Percentiles rank a stretch among this genome's conserved stretches.
phyloP scores from a whole-genome alignment of 176 grass and related monocot genomes.

The Musa troglodytarum region DNA sequence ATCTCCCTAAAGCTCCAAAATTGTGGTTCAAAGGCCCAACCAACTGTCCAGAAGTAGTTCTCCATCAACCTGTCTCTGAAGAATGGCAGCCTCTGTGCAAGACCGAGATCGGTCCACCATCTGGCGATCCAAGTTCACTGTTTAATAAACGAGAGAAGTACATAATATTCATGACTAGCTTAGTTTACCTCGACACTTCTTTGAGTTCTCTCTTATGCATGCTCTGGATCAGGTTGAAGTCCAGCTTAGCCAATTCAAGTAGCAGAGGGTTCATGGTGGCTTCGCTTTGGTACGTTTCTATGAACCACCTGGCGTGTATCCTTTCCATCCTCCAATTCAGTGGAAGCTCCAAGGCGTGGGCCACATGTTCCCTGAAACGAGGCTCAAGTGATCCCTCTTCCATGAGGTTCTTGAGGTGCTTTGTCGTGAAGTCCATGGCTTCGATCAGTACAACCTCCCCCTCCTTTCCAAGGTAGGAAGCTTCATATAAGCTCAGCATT shows the following conservation, averaged over 20 bases:
- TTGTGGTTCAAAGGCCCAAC: constrained; percentile 8
- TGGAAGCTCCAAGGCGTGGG: constrained; percentile 22
- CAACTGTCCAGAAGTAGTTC: constrained; percentile 6
- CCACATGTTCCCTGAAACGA: constrained; percentile 12
- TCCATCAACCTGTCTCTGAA: constrained; percentile 15
- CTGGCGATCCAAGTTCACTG: background rate
- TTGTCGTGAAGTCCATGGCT: constrained; percentile 19
- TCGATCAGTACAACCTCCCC: constrained; percentile 16
- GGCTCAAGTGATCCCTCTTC: background rate
- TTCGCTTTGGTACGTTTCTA: constrained; percentile 16
- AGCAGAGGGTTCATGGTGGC: constrained; percentile 4
- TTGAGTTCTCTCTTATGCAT: constrained; percentile 19
- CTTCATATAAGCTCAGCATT: constrained; percentile 9
- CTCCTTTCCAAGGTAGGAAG: constrained; percentile 22
- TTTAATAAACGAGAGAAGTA: background rate
- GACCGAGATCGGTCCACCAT: constrained; percentile 17
- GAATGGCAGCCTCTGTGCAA: constrained; percentile 19
- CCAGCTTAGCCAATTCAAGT: constrained; percentile 23
- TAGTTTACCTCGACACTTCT: constrained; percentile 18
- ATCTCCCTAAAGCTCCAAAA: background rate
- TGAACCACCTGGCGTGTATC: constrained; percentile 20
- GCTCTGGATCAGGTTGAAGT: constrained; percentile 31
- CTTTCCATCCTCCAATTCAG: constrained; percentile 26
- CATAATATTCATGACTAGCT: background rate
- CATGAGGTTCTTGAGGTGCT: constrained; percentile 13